Evolutionary conservation across 768 basidiomycete genomes (phyloP).

Genomic region (Hemileccinum rubropunctum): DNA sequence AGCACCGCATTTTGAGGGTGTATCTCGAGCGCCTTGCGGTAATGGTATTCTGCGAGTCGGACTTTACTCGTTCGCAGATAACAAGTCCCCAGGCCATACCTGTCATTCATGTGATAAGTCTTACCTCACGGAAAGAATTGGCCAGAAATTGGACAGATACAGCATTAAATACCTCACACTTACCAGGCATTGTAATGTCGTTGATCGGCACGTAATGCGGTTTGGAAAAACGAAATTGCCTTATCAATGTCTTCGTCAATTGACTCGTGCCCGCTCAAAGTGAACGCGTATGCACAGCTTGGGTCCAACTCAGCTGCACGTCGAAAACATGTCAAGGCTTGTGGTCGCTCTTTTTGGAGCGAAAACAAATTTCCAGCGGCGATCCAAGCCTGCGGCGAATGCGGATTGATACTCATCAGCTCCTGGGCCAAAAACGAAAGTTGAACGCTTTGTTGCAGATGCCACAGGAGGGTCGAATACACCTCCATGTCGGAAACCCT

Average conservation of each 20-base stretch:
- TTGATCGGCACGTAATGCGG: conserved; percentile 84
- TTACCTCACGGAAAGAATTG: neutral
- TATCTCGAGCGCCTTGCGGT: conserved; percentile 86
- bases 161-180: conserved; percentile 31
- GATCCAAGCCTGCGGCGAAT: conserved; percentile 90
- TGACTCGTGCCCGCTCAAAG: conserved; percentile 94
- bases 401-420: conserved; percentile 79
- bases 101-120: conserved; percentile 38
- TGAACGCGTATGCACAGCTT: conserved; percentile 92
- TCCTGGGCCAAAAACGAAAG: conserved; percentile 94
- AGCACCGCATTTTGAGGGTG: conserved; percentile 96
- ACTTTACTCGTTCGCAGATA: conserved; percentile 94
- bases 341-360: conserved; percentile 87
- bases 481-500: conserved; percentile 92
- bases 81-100: conserved; percentile 98
- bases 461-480: conserved; percentile 96
- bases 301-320: conserved; percentile 89
- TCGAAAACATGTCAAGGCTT: conserved; percentile 92
- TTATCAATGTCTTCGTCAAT: conserved; percentile 94
- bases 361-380: conserved; percentile 96
- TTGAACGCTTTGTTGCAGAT: conserved; percentile 78
- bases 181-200: conserved; percentile 99
- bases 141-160: neutral
- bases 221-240: conserved; percentile 89
- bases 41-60: conserved; percentile 94